A percentile compares a stretch with the other conserved stretches of the same genome.
Evolutionary conservation across 352 stramenopile species (phyloP).

Genomic region (Phytopythium boreale): DNA sequence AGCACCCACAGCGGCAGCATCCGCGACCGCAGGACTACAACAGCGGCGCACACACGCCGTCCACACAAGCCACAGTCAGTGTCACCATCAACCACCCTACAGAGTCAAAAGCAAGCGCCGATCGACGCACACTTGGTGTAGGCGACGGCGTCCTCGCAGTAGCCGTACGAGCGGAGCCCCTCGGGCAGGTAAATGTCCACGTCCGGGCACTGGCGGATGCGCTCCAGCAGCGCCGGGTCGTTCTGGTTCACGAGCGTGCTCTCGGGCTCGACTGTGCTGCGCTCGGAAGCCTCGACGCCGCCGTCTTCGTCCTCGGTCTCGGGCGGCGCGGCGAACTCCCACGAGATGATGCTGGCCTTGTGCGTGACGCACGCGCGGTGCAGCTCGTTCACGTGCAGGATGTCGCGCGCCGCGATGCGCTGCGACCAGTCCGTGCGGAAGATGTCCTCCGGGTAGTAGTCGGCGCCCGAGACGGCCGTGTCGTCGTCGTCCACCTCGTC

Average conservation of each 20-base stretch:
- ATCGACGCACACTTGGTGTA: slow-evolving; percentile 57
- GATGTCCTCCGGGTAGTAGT: slow-evolving; percentile 27
- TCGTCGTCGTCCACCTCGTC: slow-evolving; percentile 22
- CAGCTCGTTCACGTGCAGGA: slow-evolving; percentile 39
- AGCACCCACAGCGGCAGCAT: slow-evolving; percentile 46
- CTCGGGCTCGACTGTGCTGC: slow-evolving; percentile 2
- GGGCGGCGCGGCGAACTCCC: slow-evolving; percentile 15
- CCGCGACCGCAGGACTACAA: neutral
- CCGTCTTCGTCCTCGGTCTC: neutral
- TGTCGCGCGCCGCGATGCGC: slow-evolving; percentile 24
- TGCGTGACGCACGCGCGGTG: slow-evolving; percentile 35
- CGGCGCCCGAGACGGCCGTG: slow-evolving; percentile 9
- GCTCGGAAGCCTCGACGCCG: too few relatives aligned
- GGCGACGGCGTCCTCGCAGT: slow-evolving; percentile 64
- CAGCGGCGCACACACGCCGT: too few relatives aligned
- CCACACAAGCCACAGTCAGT: neutral
- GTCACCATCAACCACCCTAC: neutral
- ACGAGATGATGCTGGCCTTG: slow-evolving; percentile 35
- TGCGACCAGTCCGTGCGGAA: slow-evolving; percentile 30
- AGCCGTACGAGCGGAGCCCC: slow-evolving; percentile 48
- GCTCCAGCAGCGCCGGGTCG: slow-evolving; percentile 38
- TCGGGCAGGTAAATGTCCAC: slow-evolving; percentile 61
- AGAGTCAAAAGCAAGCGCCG: neutral
- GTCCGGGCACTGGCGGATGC: slow-evolving; percentile 49
- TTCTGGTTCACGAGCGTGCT: slow-evolving; percentile 27